Percentiles rank a stretch among this genome's conserved stretches.
These are phyloP conservation scores for Dichomitus squalens DNA, from an alignment of 1,284 basidiomycete species.

Conservation along the genomic window DNA sequence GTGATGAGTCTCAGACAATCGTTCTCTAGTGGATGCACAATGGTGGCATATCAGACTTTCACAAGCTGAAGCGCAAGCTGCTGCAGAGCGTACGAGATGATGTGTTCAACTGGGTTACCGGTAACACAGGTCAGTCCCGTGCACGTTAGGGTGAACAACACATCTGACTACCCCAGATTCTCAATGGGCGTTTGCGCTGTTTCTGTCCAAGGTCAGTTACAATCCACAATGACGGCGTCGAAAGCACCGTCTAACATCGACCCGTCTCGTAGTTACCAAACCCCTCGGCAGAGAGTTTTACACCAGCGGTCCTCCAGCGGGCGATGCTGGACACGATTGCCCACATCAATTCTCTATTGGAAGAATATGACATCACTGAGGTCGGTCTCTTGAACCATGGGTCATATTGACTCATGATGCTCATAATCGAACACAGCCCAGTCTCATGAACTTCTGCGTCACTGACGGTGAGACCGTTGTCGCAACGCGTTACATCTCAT, in stretches of 20 bases:
- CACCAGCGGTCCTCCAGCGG: conserved; percentile 62
- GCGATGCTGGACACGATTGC: conserved; percentile 90
- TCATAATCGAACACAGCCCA: conserved; percentile 57
- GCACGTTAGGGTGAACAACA: background rate
- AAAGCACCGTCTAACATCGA: background rate
- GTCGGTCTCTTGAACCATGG: conserved; percentile 38
- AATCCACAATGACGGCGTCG: background rate
- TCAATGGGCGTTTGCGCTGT: conserved; percentile 94
- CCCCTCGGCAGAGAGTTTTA: conserved; percentile 71
- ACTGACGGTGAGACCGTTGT: conserved; percentile 94
- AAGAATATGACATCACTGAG: conserved; percentile 72
- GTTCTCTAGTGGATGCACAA: conserved; percentile 92
- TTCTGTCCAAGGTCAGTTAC: conserved; percentile 75
- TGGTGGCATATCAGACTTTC: conserved; percentile 84
- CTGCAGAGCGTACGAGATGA: conserved; percentile 79
- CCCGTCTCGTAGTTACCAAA: conserved; percentile 66
- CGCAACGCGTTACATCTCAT: conserved; percentile 94
- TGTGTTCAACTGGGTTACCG: conserved; percentile 83
- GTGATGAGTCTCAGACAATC: background rate
- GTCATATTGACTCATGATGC: conserved; percentile 1
- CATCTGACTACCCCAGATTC: conserved; percentile 60
- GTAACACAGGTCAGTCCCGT: conserved; percentile 77
- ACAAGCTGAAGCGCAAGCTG: conserved; percentile 77
- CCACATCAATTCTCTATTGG: conserved; percentile 76
- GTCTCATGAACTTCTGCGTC: conserved; percentile 94